These are phyloP conservation scores for Phytophthora megakarya DNA, from an alignment of 352 stramenopile species.

Conservation along the genomic window DNA sequence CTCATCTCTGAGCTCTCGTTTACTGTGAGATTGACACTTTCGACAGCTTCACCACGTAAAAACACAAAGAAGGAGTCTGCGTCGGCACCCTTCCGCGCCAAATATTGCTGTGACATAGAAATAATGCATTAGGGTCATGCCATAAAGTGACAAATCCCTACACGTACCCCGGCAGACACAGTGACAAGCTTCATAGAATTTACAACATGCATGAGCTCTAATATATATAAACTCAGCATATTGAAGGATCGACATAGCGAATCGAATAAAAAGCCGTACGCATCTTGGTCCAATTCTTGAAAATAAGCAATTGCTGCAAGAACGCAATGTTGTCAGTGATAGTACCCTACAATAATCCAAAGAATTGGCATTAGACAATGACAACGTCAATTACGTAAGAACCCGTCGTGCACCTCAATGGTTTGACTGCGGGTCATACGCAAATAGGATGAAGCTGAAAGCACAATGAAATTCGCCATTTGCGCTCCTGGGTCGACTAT, in stretches of 20 bases:
- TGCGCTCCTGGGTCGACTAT: constrained; percentile 69
- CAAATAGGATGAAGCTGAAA: constrained; percentile 79
- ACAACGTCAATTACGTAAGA: background rate
- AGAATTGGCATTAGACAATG: background rate
- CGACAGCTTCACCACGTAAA: constrained; percentile 70
- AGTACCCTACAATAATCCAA: constrained; percentile 44
- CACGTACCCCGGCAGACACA: constrained; percentile 53
- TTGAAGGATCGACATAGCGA: background rate
- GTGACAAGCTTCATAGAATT: constrained; percentile 85
- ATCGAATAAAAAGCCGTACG: constrained; percentile 47
- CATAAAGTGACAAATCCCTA: constrained; percentile 1
- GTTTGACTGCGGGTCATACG: constrained; percentile 83
- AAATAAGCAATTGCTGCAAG: constrained; percentile 79
- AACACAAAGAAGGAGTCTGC: constrained; percentile 83
- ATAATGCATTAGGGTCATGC: background rate
- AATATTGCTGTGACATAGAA: constrained; percentile 62
- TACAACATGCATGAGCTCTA: constrained; percentile 85
- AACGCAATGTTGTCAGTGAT: constrained; percentile 88
- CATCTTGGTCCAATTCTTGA: constrained; percentile 86
- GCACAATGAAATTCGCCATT: constrained; percentile 85
- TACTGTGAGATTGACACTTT: constrained; percentile 68
- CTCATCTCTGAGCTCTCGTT: constrained; percentile 65
- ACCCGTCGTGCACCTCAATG: constrained; percentile 47
- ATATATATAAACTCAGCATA: background rate
- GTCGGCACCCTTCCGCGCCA: constrained; percentile 73